A percentile compares a stretch with the other conserved stretches of the same genome.
phyloP scores from a whole-genome alignment of 1,139 yeast species.

The Groenewaldozyma auringiensis region DNA sequence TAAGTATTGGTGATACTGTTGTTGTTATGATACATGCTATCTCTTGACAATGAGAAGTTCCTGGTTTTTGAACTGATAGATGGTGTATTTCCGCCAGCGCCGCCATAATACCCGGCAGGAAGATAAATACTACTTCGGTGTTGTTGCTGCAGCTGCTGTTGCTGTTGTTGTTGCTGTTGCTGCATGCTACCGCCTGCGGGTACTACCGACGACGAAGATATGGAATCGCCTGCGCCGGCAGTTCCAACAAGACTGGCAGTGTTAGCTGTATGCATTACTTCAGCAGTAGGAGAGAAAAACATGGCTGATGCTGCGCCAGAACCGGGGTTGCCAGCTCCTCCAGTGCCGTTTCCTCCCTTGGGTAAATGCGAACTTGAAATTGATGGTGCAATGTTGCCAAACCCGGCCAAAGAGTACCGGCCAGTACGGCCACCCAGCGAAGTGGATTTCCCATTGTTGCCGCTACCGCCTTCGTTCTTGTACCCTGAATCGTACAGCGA shows the following conservation, averaged over 20 bases:
- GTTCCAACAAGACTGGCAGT: slow-evolving; percentile 14
- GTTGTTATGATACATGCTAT: slow-evolving; percentile 9
- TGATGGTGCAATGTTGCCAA: neutral
- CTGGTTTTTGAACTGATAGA: slow-evolving; percentile 21
- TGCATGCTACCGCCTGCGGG: neutral
- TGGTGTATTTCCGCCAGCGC: slow-evolving; percentile 14
- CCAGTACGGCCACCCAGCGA: slow-evolving; percentile 9
- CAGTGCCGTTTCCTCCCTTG: neutral
- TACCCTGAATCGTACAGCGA: slow-evolving; percentile 16
- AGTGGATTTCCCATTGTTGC: slow-evolving; percentile 8
- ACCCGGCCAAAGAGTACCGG: neutral
- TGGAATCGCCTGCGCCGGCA: slow-evolving; percentile 6
- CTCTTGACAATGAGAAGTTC: slow-evolving; percentile 17
- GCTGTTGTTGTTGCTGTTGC: neutral
- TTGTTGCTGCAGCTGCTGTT: neutral
- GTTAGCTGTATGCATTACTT: slow-evolving; percentile 45
- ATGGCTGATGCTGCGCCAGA: slow-evolving; percentile 21
- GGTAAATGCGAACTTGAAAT: neutral
- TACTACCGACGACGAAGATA: slow-evolving; percentile 10
- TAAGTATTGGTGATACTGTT: neutral
- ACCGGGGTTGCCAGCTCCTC: neutral
- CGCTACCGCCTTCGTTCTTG: slow-evolving; percentile 12
- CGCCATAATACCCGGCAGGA: slow-evolving; percentile 33
- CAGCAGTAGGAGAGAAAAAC: slow-evolving; percentile 77
- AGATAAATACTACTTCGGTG: slow-evolving; percentile 27